These are phyloP conservation scores for Rhodosporidiobolus odoratus DNA, from an alignment of 768 basidiomycete genomes.

Conservation along the genomic window DNA sequence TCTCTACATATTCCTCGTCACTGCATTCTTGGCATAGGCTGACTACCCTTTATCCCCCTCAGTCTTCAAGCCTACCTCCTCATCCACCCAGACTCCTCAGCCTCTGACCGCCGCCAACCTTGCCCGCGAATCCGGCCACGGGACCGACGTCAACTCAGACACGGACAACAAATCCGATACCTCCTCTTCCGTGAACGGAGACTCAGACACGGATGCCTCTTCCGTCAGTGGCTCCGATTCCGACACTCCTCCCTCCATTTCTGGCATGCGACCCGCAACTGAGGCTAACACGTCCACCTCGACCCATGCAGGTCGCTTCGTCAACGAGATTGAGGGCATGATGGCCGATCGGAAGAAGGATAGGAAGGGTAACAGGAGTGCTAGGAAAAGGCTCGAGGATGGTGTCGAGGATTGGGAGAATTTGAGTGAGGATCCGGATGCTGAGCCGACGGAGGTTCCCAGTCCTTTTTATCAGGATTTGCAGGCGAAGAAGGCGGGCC, in stretches of 20 bases:
- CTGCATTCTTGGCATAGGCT: no score
- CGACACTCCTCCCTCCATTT: background rate
- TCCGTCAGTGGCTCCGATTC: conserved; percentile 7
- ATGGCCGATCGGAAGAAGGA: background rate
- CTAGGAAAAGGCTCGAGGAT: background rate
- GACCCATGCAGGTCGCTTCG: background rate
- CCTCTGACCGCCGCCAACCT: background rate
- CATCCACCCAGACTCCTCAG: background rate
- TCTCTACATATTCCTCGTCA: no score
- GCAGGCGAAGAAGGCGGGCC: no score
- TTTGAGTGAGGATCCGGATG: background rate
- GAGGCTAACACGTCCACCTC: background rate
- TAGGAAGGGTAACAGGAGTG: background rate
- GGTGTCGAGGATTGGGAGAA: background rate
- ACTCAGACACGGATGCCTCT: no score
- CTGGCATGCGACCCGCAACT: background rate
- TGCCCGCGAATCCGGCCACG: background rate
- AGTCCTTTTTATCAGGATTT: background rate
- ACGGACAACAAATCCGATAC: conserved; percentile 11
- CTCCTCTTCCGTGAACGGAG: background rate
- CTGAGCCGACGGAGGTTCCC: background rate
- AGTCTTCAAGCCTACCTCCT: background rate
- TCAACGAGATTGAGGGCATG: no score
- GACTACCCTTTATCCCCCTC: background rate
- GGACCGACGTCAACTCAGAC: conserved; percentile 3